Evolutionary conservation across 805 yeast species (phyloP).

Genomic region (Hanseniaspora meyeri): DNA sequence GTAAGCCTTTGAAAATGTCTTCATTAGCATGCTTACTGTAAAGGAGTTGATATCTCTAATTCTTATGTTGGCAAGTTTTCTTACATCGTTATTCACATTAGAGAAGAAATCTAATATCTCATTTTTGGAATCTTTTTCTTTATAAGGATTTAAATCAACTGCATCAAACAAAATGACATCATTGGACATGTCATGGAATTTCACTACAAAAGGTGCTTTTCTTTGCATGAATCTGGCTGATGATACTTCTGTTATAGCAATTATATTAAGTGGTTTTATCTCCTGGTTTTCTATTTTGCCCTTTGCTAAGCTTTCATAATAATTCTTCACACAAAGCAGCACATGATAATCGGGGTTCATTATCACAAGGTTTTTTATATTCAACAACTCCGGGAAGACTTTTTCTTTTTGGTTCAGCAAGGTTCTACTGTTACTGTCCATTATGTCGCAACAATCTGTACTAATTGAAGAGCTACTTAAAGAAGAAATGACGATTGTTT

Average conservation of each 20-base stretch:
- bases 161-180: conserved; percentile 4
- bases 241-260: background rate
- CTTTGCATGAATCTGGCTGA: background rate
- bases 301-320: background rate
- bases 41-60: background rate
- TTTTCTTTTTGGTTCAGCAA: background rate
- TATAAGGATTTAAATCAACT: background rate
- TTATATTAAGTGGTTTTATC: background rate
- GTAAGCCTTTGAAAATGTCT: background rate
- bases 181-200: background rate
- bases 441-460: background rate
- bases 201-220: background rate
- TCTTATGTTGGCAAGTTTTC: background rate
- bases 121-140: background rate
- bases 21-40: background rate
- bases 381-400: background rate
- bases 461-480: background rate
- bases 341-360: conserved; percentile 1
- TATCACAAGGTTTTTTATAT: conserved; percentile 1
- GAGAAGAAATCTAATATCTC: background rate
- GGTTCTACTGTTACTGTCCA: background rate
- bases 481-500: background rate
- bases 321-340: background rate
- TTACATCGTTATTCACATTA: conserved; percentile 3
- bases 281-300: background rate